Percentiles rank a stretch among this genome's conserved stretches.
Evolutionary conservation across 2,329 filamentous ascomycete species (phyloP).

Genomic region (Aspergillus udagawae): DNA sequence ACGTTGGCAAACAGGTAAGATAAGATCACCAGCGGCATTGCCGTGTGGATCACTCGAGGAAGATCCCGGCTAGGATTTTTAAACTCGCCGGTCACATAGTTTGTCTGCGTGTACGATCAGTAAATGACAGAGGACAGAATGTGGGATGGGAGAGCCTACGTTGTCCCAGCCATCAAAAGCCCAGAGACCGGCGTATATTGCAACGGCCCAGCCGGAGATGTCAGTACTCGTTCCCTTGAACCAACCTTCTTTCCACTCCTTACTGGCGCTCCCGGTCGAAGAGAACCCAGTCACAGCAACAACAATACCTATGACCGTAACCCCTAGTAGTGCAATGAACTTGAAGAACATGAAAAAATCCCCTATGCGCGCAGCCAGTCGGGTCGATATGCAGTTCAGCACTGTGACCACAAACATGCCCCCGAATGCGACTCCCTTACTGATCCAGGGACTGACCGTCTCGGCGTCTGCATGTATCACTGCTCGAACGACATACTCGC

Average conservation of each 20-base stretch:
- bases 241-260: conserved; percentile 88
- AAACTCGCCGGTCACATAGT: conserved; percentile 97
- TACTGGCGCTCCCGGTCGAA: conserved; percentile 67
- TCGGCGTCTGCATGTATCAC: conserved; percentile 82
- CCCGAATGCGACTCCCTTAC: conserved; percentile 77
- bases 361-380: conserved; percentile 78
- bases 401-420: conserved; percentile 74
- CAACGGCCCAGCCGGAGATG: conserved; percentile 84
- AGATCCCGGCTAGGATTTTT: conserved; percentile 85
- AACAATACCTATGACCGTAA: conserved; percentile 82
- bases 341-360: conserved; percentile 97
- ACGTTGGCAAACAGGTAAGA: conserved; percentile 89
- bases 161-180: conserved; percentile 99
- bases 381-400: conserved; percentile 87
- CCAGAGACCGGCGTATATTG: conserved; percentile 93
- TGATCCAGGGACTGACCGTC: conserved; percentile 78
- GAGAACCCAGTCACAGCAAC: conserved; percentile 84
- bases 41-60: conserved; percentile 91
- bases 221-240: conserved; percentile 80
- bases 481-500: conserved; percentile 90
- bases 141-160: conserved; percentile 48
- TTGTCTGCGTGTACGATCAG: conserved; percentile 59
- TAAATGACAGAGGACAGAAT: not conserved
- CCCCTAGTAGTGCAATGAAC: conserved; percentile 80
- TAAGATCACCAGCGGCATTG: conserved; percentile 88